Evolutionary conservation across 1,139 yeast species (phyloP).

Genomic region (Diutina neorugosa): DNA sequence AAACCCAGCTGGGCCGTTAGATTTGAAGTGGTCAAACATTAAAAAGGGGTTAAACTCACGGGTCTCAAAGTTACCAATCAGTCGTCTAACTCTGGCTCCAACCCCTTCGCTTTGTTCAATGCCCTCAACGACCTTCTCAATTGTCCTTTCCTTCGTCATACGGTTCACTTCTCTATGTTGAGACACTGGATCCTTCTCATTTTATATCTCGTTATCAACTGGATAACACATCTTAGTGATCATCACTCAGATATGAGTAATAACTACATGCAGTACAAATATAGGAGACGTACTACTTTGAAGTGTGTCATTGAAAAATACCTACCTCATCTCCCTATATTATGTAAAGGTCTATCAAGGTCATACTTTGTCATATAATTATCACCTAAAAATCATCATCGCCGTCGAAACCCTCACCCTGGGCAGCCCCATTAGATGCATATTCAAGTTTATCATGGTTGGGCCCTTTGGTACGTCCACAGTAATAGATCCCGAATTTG

Average conservation of each 20-base stretch:
- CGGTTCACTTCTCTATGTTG: background rate
- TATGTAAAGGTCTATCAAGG: no score
- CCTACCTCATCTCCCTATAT: no score
- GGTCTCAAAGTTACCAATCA: constrained; percentile 58
- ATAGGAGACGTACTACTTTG: no score
- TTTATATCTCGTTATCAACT: background rate
- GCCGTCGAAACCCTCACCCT: no score
- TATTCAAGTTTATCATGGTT: no score
- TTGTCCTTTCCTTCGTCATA: background rate
- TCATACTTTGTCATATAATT: no score
- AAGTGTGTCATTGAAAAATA: no score
- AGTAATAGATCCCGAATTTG: background rate
- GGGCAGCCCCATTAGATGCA: no score
- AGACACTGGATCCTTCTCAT: background rate
- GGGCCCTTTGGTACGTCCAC: background rate
- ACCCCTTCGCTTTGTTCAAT: constrained; percentile 76
- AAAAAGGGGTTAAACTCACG: constrained; percentile 75
- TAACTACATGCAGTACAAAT: background rate
- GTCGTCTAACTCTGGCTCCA: constrained; percentile 75
- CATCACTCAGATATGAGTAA: background rate
- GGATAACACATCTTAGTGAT: background rate
- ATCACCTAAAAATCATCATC: no score
- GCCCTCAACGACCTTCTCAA: background rate
- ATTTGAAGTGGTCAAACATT: constrained; percentile 69
- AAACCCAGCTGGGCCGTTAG: constrained; percentile 43